These are phyloP conservation scores for Saxophila tyrrhenica DNA, from an alignment of 495 filamentous ascomycete genomes.

Conservation along the genomic window DNA sequence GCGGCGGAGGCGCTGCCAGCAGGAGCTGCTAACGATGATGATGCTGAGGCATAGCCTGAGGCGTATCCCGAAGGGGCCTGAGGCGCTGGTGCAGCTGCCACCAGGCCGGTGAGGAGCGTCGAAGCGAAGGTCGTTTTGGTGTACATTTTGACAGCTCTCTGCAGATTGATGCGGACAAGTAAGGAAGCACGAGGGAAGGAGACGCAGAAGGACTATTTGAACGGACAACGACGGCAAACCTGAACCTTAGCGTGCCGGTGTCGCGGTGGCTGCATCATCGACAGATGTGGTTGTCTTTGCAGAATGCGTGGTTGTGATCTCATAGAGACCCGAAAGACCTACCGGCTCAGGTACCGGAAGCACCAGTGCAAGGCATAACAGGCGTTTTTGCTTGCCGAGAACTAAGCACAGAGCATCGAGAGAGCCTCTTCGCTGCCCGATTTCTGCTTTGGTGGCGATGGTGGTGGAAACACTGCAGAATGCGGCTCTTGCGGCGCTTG, in stretches of 20 bases:
- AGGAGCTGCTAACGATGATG: not conserved
- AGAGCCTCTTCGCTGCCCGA: not conserved
- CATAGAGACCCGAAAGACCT: not conserved
- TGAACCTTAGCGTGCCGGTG: not conserved
- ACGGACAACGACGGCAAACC: not conserved
- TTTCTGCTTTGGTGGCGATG: not conserved
- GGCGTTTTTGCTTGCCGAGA: not conserved
- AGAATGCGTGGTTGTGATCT: not conserved
- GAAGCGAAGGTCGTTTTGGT: slow-evolving; percentile 17
- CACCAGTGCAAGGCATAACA: not conserved
- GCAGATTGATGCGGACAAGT: not conserved
- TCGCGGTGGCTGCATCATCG: not conserved
- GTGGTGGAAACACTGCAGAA: not conserved
- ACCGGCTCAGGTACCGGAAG: not conserved
- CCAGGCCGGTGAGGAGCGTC: slow-evolving; percentile 22
- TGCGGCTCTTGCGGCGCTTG: not conserved
- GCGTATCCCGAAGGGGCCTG: not conserved
- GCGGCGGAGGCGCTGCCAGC: not conserved
- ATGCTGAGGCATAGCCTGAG: not conserved
- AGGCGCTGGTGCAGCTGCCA: slow-evolving; percentile 22
- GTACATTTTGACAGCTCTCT: slow-evolving; percentile 19
- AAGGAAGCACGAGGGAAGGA: not conserved
- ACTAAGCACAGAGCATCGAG: not conserved
- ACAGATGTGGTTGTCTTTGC: not conserved
- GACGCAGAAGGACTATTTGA: not conserved